A percentile compares a stretch with the other conserved stretches of the same genome.
These are phyloP conservation scores for Mycena metata DNA, from an alignment of 768 basidiomycete species.

Conservation along the genomic window DNA sequence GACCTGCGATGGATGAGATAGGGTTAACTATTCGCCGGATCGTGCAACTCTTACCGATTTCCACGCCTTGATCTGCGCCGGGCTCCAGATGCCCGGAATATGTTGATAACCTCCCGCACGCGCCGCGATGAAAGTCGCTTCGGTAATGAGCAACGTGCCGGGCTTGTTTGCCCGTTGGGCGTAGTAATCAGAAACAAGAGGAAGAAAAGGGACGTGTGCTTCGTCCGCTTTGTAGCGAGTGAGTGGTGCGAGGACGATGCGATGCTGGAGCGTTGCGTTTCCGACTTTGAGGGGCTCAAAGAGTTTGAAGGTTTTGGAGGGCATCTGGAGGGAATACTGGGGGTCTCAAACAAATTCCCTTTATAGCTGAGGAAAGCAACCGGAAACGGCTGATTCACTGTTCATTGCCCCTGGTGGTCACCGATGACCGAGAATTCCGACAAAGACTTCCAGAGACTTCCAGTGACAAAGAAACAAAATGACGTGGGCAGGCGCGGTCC, in stretches of 20 bases:
- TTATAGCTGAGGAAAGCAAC: no score
- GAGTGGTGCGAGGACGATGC: slow-evolving; percentile 52
- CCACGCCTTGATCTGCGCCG: slow-evolving; percentile 57
- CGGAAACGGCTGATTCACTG: no score
- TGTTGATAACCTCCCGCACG: slow-evolving; percentile 52
- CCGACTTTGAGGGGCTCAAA: slow-evolving; percentile 14
- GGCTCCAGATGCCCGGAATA: slow-evolving; percentile 35
- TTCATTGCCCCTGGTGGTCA: no score
- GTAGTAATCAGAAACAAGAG: slow-evolving; percentile 46
- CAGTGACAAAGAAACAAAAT: no score
- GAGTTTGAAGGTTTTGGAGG: not conserved
- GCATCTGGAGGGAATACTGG: not conserved
- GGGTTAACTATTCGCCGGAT: not conserved
- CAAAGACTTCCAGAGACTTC: no score
- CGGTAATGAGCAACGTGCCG: slow-evolving; percentile 56
- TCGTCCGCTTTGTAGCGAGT: slow-evolving; percentile 48
- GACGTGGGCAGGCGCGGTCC: no score
- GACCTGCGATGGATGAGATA: slow-evolving; percentile 44
- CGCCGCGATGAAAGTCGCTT: slow-evolving; percentile 56
- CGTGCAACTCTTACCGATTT: slow-evolving; percentile 46
- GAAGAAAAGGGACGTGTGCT: slow-evolving; percentile 41
- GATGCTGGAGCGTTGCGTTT: slow-evolving; percentile 37
- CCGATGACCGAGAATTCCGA: no score
- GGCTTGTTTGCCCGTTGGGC: slow-evolving; percentile 44
- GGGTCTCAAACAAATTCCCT: no score